Evolutionary conservation across 179 eudicot species (phyloP), one percentile per base, ranked within the genome.

Genomic region (Carnegiea gigantea): DNA sequence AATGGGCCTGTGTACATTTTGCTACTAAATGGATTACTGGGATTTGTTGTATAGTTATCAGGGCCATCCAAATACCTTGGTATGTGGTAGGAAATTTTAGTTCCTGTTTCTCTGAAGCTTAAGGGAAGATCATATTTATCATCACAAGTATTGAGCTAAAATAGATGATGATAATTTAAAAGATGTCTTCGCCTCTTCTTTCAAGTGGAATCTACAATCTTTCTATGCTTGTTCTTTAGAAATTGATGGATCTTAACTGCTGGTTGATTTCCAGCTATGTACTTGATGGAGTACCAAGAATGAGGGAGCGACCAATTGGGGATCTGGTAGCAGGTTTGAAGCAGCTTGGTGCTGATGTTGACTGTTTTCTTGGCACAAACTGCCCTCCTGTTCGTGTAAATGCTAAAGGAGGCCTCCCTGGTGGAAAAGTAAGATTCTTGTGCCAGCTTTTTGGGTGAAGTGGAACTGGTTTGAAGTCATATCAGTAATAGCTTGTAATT

Each of bases 241-340:
- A 53, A 28, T 62, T 70, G 44, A 64, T 64, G 70, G 9, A 21
- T 68, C 20, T 60, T 44, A 14, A 21, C 44, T 76, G 7, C 48
- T 81, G 77, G 65, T 76, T 43, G 40, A 38, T 15, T 76, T 40
- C 71, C 89, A 96, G 98, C 81, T 96, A 95, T 80, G 84, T 96
- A 53, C 97, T 96, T 80, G 99, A 96, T 83, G 98, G 99, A 81
- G 98, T 96, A 68, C 99, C 99, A 40, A 89, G 98, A 80, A 96
- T 96, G 98, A 91, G 99, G 80, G 99, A 96, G 92, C 91, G 99
- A 87, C 99, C 99, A n/a, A 96, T 96, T 77, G 97, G 93, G 74
- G 97, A 94, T 87, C 89, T 96, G 83, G 98, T 96, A 77, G 86
- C 86, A 13, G 98, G 98, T 81, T 96, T 96, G 79, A 93, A 96